Evolutionary conservation across 208 protist genomes (phyloP).

Genomic region (Trypanosomatidae sp.): DNA sequence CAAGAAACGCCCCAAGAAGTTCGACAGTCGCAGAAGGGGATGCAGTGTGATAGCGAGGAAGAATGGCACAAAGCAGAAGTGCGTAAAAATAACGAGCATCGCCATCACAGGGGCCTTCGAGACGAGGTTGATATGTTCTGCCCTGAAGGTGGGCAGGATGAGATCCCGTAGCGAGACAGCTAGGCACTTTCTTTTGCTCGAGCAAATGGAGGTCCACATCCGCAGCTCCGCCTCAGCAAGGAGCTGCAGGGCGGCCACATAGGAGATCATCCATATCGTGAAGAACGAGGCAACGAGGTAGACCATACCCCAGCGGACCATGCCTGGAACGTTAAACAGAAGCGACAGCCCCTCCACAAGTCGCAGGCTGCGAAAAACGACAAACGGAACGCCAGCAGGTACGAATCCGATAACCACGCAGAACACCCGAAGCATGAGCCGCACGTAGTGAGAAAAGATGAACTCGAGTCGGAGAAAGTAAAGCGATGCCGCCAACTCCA

Average conservation of each 20-base stretch:
- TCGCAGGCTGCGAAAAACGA: conserved; percentile 56
- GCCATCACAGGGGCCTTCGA: conserved; percentile 50
- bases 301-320: conserved; percentile 63
- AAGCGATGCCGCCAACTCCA: conserved; percentile 65
- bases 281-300: conserved; percentile 53
- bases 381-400: conserved; percentile 54
- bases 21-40: conserved; percentile 65
- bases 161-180: conserved; percentile 62
- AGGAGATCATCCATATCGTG: conserved; percentile 75
- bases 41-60: conserved; percentile 54
- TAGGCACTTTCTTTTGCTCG: conserved; percentile 36
- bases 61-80: conserved; percentile 66
- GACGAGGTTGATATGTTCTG: conserved; percentile 37
- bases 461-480: conserved; percentile 64
- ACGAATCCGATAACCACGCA: conserved; percentile 65
- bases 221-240: conserved; percentile 5
- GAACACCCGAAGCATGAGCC: conserved; percentile 61
- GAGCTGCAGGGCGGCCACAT: conserved; percentile 65
- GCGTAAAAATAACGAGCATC: conserved; percentile 54
- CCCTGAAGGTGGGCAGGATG: conserved; percentile 57
- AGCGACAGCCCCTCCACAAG: conserved; percentile 77
- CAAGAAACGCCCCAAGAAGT: conserved; percentile 76
- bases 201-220: conserved; percentile 30
- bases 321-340: conserved; percentile 60
- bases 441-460: conserved; percentile 56